Percentiles rank a stretch among this genome's conserved stretches.
phyloP scores from a whole-genome alignment of 1,139 yeast species.

The Nakaseomyces sp. region DNA sequence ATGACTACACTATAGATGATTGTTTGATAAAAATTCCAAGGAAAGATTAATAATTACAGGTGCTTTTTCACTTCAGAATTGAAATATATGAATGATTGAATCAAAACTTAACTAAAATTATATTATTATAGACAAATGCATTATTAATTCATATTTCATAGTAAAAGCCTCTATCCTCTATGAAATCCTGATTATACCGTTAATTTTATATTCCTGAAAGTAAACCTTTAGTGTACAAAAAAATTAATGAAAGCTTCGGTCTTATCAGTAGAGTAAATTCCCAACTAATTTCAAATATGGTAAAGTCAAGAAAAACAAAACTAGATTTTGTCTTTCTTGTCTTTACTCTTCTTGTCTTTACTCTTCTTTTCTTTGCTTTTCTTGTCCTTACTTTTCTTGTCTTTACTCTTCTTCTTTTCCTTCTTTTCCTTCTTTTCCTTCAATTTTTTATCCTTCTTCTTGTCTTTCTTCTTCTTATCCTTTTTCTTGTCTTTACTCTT shows the following conservation, averaged over 20 bases:
- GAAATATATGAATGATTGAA: too few relatives aligned
- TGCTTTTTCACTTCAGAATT: too few relatives aligned
- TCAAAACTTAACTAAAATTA: too few relatives aligned
- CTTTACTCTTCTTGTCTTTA: constrained; percentile 13
- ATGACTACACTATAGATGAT: constrained; percentile 10
- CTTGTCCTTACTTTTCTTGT: constrained; percentile 18
- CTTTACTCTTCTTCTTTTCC: constrained; percentile 20
- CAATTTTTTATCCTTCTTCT: constrained; percentile 18
- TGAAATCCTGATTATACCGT: too few relatives aligned
- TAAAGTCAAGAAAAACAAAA: too few relatives aligned
- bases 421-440: constrained; percentile 25
- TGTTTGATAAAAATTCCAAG: constrained; percentile 13
- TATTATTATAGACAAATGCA: too few relatives aligned
- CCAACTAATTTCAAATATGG: too few relatives aligned
- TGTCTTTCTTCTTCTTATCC: constrained; percentile 17
- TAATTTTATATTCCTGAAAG: too few relatives aligned
- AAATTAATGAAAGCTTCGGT: too few relatives aligned
- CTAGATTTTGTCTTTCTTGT: constrained; percentile 13
- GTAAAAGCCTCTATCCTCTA: constrained; percentile 14
- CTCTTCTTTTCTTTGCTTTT: constrained; percentile 14
- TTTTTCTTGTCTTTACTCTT: constrained; percentile 12
- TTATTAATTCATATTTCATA: too few relatives aligned
- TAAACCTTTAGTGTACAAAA: too few relatives aligned
- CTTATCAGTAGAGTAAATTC: too few relatives aligned
- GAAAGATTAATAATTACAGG: constrained; percentile 7